Base-by-base conservation (phyloP, 768 basidiomycete genomes). In the Neoboletus magnificus region DNA sequence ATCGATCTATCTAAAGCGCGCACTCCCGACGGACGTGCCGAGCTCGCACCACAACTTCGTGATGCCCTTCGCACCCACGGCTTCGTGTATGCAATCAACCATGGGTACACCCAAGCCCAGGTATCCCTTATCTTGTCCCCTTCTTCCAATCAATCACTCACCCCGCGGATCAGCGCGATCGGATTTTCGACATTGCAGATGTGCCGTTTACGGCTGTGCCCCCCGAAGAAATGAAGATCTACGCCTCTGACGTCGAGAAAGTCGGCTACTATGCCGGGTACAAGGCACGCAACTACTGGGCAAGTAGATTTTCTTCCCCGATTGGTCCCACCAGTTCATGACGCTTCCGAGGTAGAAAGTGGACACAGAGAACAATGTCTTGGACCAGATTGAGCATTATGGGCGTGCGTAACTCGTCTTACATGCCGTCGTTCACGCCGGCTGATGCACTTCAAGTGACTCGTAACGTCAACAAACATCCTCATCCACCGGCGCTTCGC, bases 331-430 rank as follows among this genome's bases (percentile, higher is more conserved):
- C 30, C 11, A 5, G 27, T 12, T 33, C 13, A 22, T 20, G 18
- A 35, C 23, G 9, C 40, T 45, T 41, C 4, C 30, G 36, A 33
- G n/a, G 2, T 48, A 86, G 85, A 79, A 81, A 50, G 79, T 86
- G 23, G 80, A 80, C 43, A 73, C 76, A 5, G 52, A 58, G 0
- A 58, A 56, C n/a, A 81, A 82, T 5, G 79, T 87, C 30, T 75
- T 64, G n/a, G 85, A 87, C 62, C 82, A 86, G 59, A 68, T 86
- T 20, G 84, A 86, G 58, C 76, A 81, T 36, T 86, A 86, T 60
- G 81, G 78, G 59, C 71, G 84, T 85, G 54, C 32, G 79, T 66
- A 1, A 9, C 27, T 30, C 11, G 25, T 23, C 48, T 35, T 22
- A 18, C 22, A n/a, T 48, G n/a, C 2, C 33, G 1, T 22, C 25